Conservation (phyloP, 225 moss, liverwort and hornwort genomes). For the Pleurozium schreberi region DNA sequence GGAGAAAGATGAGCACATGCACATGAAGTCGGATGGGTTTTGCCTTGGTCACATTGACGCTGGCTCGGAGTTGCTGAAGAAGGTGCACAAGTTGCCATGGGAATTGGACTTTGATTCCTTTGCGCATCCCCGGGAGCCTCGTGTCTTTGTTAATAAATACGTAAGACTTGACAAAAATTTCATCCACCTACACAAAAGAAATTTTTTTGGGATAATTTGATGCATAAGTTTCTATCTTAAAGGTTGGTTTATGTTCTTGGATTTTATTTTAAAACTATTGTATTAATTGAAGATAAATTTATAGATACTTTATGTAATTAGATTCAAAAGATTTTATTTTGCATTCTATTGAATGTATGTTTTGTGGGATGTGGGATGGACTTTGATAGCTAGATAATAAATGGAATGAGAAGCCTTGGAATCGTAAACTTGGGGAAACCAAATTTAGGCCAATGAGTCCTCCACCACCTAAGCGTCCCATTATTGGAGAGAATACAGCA, state of each 20-base stretch:
- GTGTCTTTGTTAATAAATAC: not conserved
- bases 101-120: slow-evolving; percentile 8
- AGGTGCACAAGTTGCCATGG: slow-evolving; percentile 19
- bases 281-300: no score
- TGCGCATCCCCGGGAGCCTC: slow-evolving; percentile 3
- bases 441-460: slow-evolving; percentile 9
- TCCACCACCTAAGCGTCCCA: slow-evolving; percentile 1
- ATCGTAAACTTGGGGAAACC: not conserved
- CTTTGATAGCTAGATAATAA: slow-evolving; percentile 10
- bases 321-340: not conserved
- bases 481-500: not conserved
- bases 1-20: slow-evolving; percentile 34
- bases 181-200: rapidly evolving
- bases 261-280: no score
- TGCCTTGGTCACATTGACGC: not conserved
- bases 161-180: not conserved
- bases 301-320: no score
- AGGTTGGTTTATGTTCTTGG: not conserved
- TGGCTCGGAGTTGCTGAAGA: slow-evolving; percentile 2
- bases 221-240: not conserved
- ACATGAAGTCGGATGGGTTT: slow-evolving; percentile 5
- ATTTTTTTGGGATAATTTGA: no score
- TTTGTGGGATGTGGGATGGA: not conserved
- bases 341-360: no score
- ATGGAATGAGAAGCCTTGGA: slow-evolving; percentile 30